Percentiles rank a stretch among this genome's conserved stretches.
These are phyloP conservation scores for Chaetomium fimeti DNA, from an alignment of 495 filamentous ascomycete genomes.

Conservation along the genomic window DNA sequence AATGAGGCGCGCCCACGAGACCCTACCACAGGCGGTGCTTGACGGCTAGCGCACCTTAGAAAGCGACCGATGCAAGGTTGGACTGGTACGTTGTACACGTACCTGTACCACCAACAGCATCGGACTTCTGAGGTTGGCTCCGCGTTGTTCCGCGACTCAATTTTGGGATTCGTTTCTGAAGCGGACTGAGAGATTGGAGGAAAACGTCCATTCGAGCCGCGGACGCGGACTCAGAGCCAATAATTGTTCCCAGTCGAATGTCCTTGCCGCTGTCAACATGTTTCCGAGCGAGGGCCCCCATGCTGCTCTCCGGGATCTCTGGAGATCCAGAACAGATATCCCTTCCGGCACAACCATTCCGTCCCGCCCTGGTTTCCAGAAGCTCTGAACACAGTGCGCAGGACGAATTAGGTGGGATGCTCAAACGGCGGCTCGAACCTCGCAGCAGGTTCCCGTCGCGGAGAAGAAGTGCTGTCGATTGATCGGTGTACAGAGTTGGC, in stretches of 20 bases:
- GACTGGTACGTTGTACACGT: constrained; percentile 7
- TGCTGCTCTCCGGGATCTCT: neutral
- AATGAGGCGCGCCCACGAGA: constrained; percentile 14
- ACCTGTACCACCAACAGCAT: neutral
- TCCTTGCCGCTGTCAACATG: neutral
- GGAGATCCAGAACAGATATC: neutral
- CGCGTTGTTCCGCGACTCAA: neutral
- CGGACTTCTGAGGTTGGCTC: neutral
- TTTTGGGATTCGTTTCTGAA: neutral
- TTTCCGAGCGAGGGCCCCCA: neutral
- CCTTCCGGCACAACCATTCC: neutral
- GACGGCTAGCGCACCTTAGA: constrained; percentile 25
- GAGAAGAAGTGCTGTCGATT: constrained; percentile 18
- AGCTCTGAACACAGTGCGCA: neutral
- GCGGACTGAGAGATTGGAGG: neutral
- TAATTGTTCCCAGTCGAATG: neutral
- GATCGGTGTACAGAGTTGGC: constrained; percentile 19
- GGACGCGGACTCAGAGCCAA: neutral
- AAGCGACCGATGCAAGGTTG: neutral
- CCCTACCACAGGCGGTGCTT: constrained; percentile 11
- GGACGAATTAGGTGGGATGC: neutral
- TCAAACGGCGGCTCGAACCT: neutral
- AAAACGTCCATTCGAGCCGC: neutral
- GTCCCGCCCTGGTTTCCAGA: neutral
- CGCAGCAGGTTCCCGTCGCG: constrained; percentile 18